phyloP scores from a whole-genome alignment of 1,284 basidiomycete genomes.

The Tetrapyrgos nigripes region DNA sequence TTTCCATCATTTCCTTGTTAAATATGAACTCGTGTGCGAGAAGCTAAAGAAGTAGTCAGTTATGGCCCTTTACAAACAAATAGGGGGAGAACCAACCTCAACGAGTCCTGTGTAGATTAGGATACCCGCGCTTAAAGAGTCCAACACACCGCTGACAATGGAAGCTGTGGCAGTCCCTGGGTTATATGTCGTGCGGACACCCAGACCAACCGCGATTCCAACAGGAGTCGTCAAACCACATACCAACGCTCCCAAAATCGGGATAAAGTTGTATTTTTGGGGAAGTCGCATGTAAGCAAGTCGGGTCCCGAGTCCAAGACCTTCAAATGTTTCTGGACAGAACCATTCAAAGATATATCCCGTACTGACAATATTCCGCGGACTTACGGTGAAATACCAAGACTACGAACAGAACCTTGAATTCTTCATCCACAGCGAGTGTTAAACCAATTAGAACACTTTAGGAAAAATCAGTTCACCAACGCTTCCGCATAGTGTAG shows the following conservation, averaged over 20 bases:
- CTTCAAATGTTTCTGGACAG: conserved; percentile 84
- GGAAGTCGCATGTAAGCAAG: conserved; percentile 80
- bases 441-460: conserved; percentile 93
- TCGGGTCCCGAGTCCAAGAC: conserved; percentile 88
- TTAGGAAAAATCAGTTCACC: background rate
- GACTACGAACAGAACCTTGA: conserved; percentile 89
- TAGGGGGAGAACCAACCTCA: conserved; percentile 57
- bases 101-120: conserved; percentile 92
- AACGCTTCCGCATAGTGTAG: background rate
- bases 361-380: background rate
- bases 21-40: conserved; percentile 94
- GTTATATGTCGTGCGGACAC: conserved; percentile 84
- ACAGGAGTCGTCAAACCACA: conserved; percentile 87
- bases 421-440: conserved; percentile 83
- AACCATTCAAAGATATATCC: too few species aligned
- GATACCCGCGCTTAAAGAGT: conserved; percentile 88
- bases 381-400: conserved; percentile 87
- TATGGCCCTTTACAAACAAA: conserved; percentile 12
- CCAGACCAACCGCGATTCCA: conserved; percentile 87
- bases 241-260: conserved; percentile 67
- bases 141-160: conserved; percentile 86
- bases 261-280: conserved; percentile 61
- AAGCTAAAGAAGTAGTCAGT: conserved; percentile 50
- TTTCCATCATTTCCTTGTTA: conserved; percentile 81
- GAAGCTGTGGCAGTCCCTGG: conserved; percentile 76